Base-by-base conservation (phyloP, 768 basidiomycete genomes). In the Boletus huronensis region DNA sequence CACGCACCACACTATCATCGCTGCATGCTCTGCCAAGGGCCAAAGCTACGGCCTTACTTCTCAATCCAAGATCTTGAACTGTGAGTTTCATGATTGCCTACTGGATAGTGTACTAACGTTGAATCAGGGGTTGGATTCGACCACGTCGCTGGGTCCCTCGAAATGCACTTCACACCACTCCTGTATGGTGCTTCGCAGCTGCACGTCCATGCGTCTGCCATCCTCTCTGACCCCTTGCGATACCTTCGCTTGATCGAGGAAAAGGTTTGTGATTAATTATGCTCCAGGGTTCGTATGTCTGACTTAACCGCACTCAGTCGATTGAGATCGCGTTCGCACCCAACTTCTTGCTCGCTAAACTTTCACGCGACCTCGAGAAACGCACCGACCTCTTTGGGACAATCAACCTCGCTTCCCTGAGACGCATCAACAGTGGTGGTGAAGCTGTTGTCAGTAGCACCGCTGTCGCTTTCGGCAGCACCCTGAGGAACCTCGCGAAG, bases 141-240 rank as follows among this genome's bases (percentile, higher is more conserved):
- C 45, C 77, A 78, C 48, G 74, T 78, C 26, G 77, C 77, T 2
- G 75, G 73, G 35, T 70, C 75, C 0, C 64, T 76, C 2, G 77
- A 78, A 47, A 66, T 77, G 55, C 76, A 77, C 48, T 54, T 78
- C 2, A 67, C 75, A 0, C 70, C 76, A n/a, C 56, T 69, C 28
- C 54, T 70, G 10, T 71, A 64, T 26, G 73, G 72, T 6, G 59
- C 63, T 34, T 63, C 62, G 9, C 65, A 64, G 29, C 41, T 68
- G 23, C 59, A 63, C 32, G 58, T 66, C 29, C 59, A 65, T 14
- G 58, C 61, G 14, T 64, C 62, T 31, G 60, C 51, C 28, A 64
- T 71, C 29, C 58, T 66, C 17, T 61, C 65, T 2, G 66, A 65
- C 39, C 63, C 61, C 9, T 39, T 61, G 38, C 52, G 52, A n/a